Conservation (phyloP, 1,139 yeast genomes). For the Suhomyces bokatorum region DNA sequence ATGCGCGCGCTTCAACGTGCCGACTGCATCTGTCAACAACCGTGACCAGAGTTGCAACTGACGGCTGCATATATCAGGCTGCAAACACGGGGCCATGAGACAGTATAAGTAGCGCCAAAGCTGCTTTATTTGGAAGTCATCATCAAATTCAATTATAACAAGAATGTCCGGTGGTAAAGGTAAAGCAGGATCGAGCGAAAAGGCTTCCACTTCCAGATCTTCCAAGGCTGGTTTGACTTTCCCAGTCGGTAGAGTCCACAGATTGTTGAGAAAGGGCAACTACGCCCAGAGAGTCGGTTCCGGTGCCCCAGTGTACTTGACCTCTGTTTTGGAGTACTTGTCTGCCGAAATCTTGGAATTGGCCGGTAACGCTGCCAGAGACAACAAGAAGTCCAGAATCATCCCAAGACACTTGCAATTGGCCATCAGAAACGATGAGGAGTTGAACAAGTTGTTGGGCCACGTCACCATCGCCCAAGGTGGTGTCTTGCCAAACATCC, state of each 20-base stretch:
- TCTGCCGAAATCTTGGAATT: slow-evolving; percentile 97
- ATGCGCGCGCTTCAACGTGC: not conserved
- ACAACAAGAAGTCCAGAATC: slow-evolving; percentile 96
- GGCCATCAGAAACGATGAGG: slow-evolving; percentile 98
- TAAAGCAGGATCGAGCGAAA: slow-evolving; percentile 90
- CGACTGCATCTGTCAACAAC: not conserved
- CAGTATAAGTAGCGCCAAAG: slow-evolving; percentile 2
- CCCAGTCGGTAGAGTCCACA: slow-evolving; percentile 99
- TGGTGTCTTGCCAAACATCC: slow-evolving; percentile 28
- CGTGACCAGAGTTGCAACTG: too few relatives aligned
- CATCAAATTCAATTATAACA: not conserved
- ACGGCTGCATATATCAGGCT: not conserved
- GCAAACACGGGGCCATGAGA: not conserved
- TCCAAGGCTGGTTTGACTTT: slow-evolving; percentile 97
- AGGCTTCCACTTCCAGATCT: slow-evolving; percentile 96
- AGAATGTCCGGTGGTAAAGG: slow-evolving; percentile 98
- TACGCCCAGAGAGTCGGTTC: slow-evolving; percentile 99
- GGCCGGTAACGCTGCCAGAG: slow-evolving; percentile 99
- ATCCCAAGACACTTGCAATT: slow-evolving; percentile 98
- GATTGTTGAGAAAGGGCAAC: slow-evolving; percentile 96
- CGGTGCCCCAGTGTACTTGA: slow-evolving; percentile 94
- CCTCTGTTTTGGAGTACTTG: slow-evolving; percentile 93
- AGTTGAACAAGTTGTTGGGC: slow-evolving; percentile 76
- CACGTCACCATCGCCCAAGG: slow-evolving; percentile 37
- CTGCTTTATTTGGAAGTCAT: not conserved